These are phyloP conservation scores for Talaromyces marneffei DNA, from an alignment of 2,329 filamentous ascomycete species.

Conservation along the genomic window DNA sequence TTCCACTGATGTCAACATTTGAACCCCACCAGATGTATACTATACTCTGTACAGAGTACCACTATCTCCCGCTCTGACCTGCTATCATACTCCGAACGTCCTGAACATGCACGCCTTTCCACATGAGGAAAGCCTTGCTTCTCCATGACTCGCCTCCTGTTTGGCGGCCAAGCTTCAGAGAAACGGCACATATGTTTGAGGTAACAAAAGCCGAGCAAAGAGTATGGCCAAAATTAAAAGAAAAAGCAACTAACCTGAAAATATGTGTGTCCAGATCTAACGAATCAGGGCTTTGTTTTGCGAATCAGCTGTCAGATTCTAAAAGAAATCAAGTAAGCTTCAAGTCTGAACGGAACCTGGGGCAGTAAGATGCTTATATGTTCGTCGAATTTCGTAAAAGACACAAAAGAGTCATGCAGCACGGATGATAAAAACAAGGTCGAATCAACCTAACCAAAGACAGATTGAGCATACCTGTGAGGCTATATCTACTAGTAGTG, in stretches of 20 bases:
- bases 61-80: constrained; percentile 4
- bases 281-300: background rate
- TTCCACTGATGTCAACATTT: background rate
- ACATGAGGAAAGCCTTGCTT: background rate
- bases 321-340: constrained; percentile 1
- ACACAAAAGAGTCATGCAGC: constrained; percentile 5
- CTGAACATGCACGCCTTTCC: constrained; percentile 6
- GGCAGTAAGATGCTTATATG: constrained; percentile 2
- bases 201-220: constrained; percentile 1
- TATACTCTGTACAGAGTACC: no score
- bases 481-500: background rate
- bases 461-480: constrained; percentile 1
- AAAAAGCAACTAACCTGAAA: background rate
- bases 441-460: background rate
- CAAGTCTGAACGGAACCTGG: background rate
- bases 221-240: background rate
- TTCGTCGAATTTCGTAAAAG: background rate
- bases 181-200: background rate
- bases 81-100: no score
- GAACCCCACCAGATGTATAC: background rate
- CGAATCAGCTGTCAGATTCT: background rate
- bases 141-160: background rate
- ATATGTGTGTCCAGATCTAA: background rate
- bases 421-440: constrained; percentile 7
- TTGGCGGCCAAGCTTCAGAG: background rate